Evolutionary conservation across 73 alveolate genomes (phyloP), one percentile per base, ranked within the genome.

Genomic region (Paramecium caudatum): DNA sequence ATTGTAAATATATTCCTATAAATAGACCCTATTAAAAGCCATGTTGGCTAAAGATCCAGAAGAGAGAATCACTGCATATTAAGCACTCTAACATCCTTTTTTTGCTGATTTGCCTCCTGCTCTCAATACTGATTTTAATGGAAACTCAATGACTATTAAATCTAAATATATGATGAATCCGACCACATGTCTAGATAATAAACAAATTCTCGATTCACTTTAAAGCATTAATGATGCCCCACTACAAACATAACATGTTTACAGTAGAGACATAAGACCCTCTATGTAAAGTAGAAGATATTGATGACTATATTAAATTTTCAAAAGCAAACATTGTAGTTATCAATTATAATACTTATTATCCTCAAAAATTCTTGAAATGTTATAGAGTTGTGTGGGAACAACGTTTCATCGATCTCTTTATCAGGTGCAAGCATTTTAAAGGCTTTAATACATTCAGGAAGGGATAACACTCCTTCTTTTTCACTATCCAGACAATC

Each of bases 1-100:
- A 74, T 74, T 34, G 62, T 45, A 74, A 74, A 41, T 8, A 19
- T 19, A 16, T 16, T 16, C 33, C 36, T 74, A 37, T n/a, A 32
- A 62, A 30, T 65, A 74, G 88, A 15, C 88, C 32, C 32, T 74
- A 21, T 43, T 74, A 25, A 74, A 74, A 25, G 36, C 65, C 13
- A 39, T 74, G 69, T 45, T 74, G 32, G 88, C 43, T 37, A 74
- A 41, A 43, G 88, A 74, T 74, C 88, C 88, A 39, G 88, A 74
- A 6, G 62, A 74, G 68, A 74, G 88, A 19, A 74, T 74, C 2
- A 37, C 62, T 19, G 88, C 88, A n/a, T 27, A 45, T 16, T 19
- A 74, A 23, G 88, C 88, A 15, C 47, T 74, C 0, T 41, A 74
- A 10, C 88, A 74, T 74, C 69, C 88, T 16, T 74, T 41, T 27